Base-by-base conservation (phyloP, 208 protist species). In the Crithidia bombi region DNA sequence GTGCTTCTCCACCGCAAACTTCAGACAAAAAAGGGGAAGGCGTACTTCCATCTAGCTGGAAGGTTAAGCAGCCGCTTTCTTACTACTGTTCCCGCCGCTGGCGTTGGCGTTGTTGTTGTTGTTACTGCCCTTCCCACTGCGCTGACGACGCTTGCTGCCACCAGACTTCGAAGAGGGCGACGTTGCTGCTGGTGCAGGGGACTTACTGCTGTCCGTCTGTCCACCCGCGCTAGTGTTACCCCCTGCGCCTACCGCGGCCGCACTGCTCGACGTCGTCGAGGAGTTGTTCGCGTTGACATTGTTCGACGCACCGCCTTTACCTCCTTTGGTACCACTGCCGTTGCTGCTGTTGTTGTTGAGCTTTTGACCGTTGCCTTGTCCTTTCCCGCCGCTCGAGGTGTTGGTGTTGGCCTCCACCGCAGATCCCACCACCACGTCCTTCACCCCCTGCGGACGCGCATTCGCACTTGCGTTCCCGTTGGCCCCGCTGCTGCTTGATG, bases 21-120 rank as follows among this genome's bases (percentile, higher is more conserved):
- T n/a, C n/a, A n/a, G n/a, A n/a, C n/a, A n/a, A n/a, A n/a, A n/a
- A n/a, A n/a, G n/a, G n/a, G n/a, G n/a, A n/a, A n/a, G n/a, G n/a
- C n/a, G n/a, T n/a, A n/a, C n/a, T n/a, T n/a, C n/a, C 47, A 9
- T 2, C 38, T 62, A 62, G 21, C 7, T 25, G 17, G 56, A n/a
- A 21, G 33, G 2, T 23, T 47, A 9, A 1, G 41, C 25, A 4
- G 28, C 23, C 3, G 14, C 51, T 28, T 70, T 65, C 62, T 63
- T 62, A 15, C 30, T 49, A 46, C 17, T 64, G 51, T 47, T 76
- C 41, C 52, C 54, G 52, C 26, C 32, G 50, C 36, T 74, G 43
- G 67, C 56, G 30, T 66, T 73, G 38, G 25, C 25, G 26, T 58
- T 54, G 57, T 25, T 58, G 47, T 69, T 75, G 28, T 54, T 50